phyloP scores from a whole-genome alignment of 768 basidiomycete species.

The Floccularia luteovirens region DNA sequence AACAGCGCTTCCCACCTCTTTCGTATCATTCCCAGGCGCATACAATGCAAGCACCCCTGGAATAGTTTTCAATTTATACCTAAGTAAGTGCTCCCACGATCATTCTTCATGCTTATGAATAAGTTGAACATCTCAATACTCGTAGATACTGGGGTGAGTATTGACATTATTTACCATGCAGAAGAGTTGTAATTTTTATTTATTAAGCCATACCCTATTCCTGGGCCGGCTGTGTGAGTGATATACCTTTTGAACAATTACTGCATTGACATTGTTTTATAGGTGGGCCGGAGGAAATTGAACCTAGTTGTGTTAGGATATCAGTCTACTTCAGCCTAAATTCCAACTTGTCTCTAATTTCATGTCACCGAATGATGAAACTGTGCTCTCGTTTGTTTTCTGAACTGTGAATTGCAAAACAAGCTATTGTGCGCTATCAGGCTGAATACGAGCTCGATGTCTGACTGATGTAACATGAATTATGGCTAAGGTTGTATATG shows the following conservation, averaged over 20 bases:
- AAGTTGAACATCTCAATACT: neutral
- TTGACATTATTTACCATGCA: neutral
- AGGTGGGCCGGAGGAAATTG: neutral
- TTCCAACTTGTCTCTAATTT: too few species aligned
- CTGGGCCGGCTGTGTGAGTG: neutral
- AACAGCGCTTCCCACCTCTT: constrained; percentile 30
- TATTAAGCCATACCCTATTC: neutral
- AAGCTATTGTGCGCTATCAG: too few species aligned
- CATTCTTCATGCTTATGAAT: too few species aligned
- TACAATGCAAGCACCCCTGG: constrained; percentile 26
- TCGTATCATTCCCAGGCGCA: constrained; percentile 43
- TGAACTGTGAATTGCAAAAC: too few species aligned
- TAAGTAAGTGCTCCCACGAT: constrained; percentile 15
- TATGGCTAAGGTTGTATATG: too few species aligned
- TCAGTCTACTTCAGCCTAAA: too few species aligned
- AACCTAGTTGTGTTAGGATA: too few species aligned
- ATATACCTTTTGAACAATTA: neutral
- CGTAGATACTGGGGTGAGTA: neutral
- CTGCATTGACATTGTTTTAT: constrained; percentile 5
- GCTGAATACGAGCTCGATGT: too few species aligned
- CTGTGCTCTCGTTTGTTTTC: too few species aligned
- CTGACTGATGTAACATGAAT: too few species aligned
- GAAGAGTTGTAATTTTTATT: constrained; percentile 4
- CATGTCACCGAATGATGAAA: too few species aligned
- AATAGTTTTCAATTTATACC: constrained; percentile 28